Evolutionary conservation across 306 rosid genomes (phyloP), one percentile per base, ranked within the genome.

Genomic region (Medicago ruthenica): DNA sequence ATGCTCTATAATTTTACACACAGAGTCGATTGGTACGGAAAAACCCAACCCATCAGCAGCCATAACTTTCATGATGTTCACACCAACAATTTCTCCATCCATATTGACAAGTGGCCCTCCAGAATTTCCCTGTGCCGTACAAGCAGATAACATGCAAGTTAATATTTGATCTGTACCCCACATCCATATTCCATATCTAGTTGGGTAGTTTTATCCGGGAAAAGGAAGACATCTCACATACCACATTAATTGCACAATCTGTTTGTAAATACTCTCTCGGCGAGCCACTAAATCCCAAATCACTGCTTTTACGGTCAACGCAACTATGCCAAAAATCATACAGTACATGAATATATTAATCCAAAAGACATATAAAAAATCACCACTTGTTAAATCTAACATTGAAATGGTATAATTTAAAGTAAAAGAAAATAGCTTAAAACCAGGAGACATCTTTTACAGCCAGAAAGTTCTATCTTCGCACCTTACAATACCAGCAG

Each of bases 401-500:
- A 75, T 37, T 51, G 40, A 78, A 37, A 73, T 31, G 51, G 47
- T 20, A 59, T 16, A 70, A 22, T 15, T 16, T 51, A 15, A 51
- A 71, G 36, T 34, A 20, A 54, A 47, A 57, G 11, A 65, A 75
- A 17, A 53, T 11, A 24, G 14, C 48, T 48, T 63, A 37, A 75
- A 40, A 41, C 31, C 48, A 5, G 17, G 51, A 55, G 6, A 62
- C 42, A 41, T 63, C 15, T 39, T 34, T 40, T 39, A 21, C 66
- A 14, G 37, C 31, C 16, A 39, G 22, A 14, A 67, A 63, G 16
- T 40, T 40, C 27, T 39, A 76, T 51, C 81, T 76, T 66, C 81
- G 11, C 50, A 92, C 98, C 98, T 95, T 64, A 95, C 88, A 44
- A 95, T 95, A 76, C 98, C 98, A 80, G 97, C 89, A 58, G 98